Evolutionary conservation across 805 yeast species (phyloP), one percentile per base, ranked within the genome.

Genomic region (Metschnikowia borealis): DNA sequence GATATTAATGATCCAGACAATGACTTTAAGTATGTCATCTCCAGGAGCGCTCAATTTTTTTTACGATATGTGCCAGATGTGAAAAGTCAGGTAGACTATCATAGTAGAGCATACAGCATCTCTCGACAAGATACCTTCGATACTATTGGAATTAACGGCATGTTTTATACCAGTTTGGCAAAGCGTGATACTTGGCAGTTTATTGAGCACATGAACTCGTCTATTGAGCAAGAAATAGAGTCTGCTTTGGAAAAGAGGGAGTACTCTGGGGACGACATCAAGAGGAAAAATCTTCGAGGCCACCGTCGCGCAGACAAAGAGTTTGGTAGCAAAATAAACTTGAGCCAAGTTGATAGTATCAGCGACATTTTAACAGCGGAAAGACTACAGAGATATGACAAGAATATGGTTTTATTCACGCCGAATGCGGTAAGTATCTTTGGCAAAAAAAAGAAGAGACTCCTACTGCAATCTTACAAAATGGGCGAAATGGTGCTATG

Each of bases 41-140:
- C 76, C 3, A 63, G 62, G 48, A 59, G 66, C 43, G 55, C 61
- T 23, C 75, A 68, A 54, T 74, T 69, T 52, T 71, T 65, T 47
- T 54, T 74, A 46, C 54, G 77, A 38, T 74, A 69, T 46, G 60
- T 74, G 5, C 77, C 78, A 3, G 68, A 71, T 56, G 60, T 72
- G 41, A 59, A 61, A 39, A 59, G 65, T 17, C 67, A 65, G 44
- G 49, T 70, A 23, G 51, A 58, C 14, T 60, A 62, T 39, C 62
- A 58, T 47, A 65, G 65, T 54, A 60, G 55, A 34, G 64, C 61
- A 15, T 55, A 61, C 46, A 52, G 59, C n/a, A 57, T 55, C 34
- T 64, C 64, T n/a, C 52, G 54, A 3, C 51, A 59, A 17, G 69
- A 64, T 39, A 64, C 70, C 1, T 67, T 53, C 51, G 66, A 61